Evolutionary conservation across 202 grass and related monocot genomes (phyloP).

Genomic region (Digitaria exilis): DNA sequence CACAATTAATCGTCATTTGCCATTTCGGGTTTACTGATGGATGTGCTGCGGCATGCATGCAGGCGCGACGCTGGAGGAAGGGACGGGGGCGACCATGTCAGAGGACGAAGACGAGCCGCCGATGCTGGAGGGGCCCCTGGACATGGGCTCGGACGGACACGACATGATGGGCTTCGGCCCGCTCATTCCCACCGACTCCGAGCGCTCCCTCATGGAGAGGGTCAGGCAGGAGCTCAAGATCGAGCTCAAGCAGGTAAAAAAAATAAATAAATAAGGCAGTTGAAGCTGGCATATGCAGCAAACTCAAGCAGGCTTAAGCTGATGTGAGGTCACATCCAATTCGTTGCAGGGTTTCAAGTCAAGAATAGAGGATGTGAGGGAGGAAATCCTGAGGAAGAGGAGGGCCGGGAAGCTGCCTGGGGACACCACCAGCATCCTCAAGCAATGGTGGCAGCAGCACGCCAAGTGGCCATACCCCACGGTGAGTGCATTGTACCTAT

Average conservation of each 20-base stretch:
- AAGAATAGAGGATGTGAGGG: constrained; percentile 93
- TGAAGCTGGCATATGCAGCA: background rate
- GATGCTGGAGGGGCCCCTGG: constrained; percentile 54
- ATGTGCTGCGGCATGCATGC: constrained; percentile 10
- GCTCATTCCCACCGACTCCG: constrained; percentile 80
- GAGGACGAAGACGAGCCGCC: constrained; percentile 89
- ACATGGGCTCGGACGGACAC: constrained; percentile 76
- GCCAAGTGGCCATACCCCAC: constrained; percentile 99
- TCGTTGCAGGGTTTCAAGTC: constrained; percentile 86
- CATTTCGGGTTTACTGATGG: too few species aligned
- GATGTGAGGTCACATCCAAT: background rate
- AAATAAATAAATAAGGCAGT: too few species aligned
- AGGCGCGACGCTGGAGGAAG: constrained; percentile 84
- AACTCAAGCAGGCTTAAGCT: background rate
- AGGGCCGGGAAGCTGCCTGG: constrained; percentile 98
- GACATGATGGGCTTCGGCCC: constrained; percentile 98
- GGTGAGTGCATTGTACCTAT: constrained; percentile 65
- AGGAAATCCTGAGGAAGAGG: constrained; percentile 93
- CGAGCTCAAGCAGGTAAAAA: constrained; percentile 83
- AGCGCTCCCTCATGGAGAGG: constrained; percentile 96
- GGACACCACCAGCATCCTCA: constrained; percentile 92
- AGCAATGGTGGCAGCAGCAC: constrained; percentile 99
- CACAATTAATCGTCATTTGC: too few species aligned
- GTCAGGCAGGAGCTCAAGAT: constrained; percentile 95
- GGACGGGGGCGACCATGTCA: constrained; percentile 88